Evolutionary conservation across 768 basidiomycete species (phyloP).

Genomic region (Tremella yokohamensis): DNA sequence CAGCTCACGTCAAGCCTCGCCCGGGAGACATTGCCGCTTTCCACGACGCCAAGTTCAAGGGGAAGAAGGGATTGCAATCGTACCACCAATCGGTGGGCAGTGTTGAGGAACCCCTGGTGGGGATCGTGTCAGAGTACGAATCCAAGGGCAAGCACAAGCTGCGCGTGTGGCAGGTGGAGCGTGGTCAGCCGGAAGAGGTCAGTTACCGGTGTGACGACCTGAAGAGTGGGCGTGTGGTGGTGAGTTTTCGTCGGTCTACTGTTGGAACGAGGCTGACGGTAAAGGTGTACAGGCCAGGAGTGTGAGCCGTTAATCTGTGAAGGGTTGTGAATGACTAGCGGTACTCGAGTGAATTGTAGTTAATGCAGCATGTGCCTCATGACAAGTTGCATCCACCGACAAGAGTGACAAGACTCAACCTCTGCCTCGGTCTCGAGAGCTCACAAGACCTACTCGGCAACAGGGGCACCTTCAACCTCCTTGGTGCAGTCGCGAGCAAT

Average conservation of each 20-base stretch:
- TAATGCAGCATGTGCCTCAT: too few species aligned
- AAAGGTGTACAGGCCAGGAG: too few species aligned
- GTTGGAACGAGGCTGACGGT: too few species aligned
- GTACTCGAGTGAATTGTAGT: too few species aligned
- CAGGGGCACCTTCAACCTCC: not conserved
- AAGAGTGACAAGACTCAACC: not conserved
- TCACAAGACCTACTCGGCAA: conserved; percentile 2
- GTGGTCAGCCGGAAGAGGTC: conserved; percentile 67
- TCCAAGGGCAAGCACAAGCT: conserved; percentile 75
- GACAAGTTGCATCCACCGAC: too few species aligned
- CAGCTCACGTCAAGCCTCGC: conserved; percentile 41
- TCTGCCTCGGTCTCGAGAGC: not conserved
- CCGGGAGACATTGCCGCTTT: conserved; percentile 79
- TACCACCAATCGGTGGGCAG: conserved; percentile 64
- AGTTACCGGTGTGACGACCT: conserved; percentile 86
- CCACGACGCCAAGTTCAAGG: conserved; percentile 73
- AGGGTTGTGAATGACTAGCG: too few species aligned
- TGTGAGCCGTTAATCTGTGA: too few species aligned
- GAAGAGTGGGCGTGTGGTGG: conserved; percentile 78
- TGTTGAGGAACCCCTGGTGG: conserved; percentile 61
- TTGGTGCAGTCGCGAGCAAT: conserved; percentile 28
- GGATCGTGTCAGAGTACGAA: conserved; percentile 77
- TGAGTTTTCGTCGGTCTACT: conserved; percentile 43
- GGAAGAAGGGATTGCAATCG: conserved; percentile 67
- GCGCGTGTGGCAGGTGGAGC: conserved; percentile 78